phyloP scores from a whole-genome alignment of 164 flowering plant species.

The Santalum album region DNA sequence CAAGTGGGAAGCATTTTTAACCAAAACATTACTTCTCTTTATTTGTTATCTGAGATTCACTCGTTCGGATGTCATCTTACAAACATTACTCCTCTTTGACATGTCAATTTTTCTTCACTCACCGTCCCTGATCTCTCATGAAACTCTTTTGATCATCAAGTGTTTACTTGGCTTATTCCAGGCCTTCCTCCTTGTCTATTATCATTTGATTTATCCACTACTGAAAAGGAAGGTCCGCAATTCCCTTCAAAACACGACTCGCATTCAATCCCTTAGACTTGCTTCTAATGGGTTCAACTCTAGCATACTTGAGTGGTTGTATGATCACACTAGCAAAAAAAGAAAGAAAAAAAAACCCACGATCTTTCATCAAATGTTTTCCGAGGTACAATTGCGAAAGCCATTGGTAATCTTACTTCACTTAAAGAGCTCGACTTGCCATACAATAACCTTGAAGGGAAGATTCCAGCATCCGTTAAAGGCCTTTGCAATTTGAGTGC shows the following conservation, averaged over 20 bases:
- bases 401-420: conserved; percentile 4
- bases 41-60: conserved; percentile 12
- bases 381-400: conserved; percentile 8
- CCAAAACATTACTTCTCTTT: too few species aligned
- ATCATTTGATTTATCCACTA: not conserved
- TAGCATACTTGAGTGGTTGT: conserved; percentile 13
- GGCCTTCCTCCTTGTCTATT: conserved; percentile 1
- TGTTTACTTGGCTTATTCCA: too few species aligned
- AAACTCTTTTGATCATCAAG: not conserved
- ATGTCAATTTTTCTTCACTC: conserved; percentile 10
- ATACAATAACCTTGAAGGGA: not conserved
- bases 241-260: not conserved
- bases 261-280: conserved; percentile 3
- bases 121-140: not conserved
- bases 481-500: conserved; percentile 3
- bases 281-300: conserved; percentile 7
- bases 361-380: conserved; percentile 5
- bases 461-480: not conserved
- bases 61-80: conserved; percentile 1
- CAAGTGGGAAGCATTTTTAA: too few species aligned
- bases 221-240: not conserved
- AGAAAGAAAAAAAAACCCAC: too few species aligned
- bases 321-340: not conserved
- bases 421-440: conserved; percentile 6
- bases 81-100: not conserved